Base-by-base conservation (phyloP, 2,329 filamentous ascomycete species). In the Nannizziopsis arthrosporioides region DNA sequence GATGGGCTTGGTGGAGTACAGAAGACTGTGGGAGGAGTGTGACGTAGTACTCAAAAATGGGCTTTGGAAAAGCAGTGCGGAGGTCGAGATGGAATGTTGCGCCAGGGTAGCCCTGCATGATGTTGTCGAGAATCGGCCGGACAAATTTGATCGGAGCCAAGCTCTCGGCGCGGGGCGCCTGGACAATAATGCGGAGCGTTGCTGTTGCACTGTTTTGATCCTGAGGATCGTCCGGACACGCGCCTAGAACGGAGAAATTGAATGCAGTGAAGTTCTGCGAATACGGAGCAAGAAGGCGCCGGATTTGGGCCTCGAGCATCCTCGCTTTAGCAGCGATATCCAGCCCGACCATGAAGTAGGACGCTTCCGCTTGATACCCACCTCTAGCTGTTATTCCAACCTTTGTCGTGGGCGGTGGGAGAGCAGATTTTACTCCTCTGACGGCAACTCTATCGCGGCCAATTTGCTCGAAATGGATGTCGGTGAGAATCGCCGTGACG, bases 391-490 rank as follows among this genome's bases (percentile, higher is more conserved):
- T 71, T 46, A 75, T 57, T 12, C 70, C 72, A 14, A 71, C 62
- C 56, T 75, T 76, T 9, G 72, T 75, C 0, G 72, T 75, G 6
- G 70, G 63, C 4, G 73, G 73, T 2, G 73, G 72, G 0, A 58
- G 58, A 6, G 55, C 58, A 3, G 63, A 64, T 10, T 73, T 57
- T 1, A 68, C 65, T 1, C 75, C 71, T 17, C 68, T 66, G 41
- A 78, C 48, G 2, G 69, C 67, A 1, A 78, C 72, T 5, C 73
- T 67, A 53, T 78, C 69, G 14, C 61, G 60, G 1, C 67, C 68
- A 4, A 73, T 49, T 46, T 79, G 69, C 41, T 75, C 69, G 51
- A 81, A 74, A 49, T 65, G 68, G 34, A 77, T 61, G n/a, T 69
- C 62, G 41, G 69, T 62, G 11, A 79, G 61, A 11, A 74, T 56